phyloP scores from a whole-genome alignment of 2,329 filamentous ascomycete species.

The Dactylellina drechsleri region DNA sequence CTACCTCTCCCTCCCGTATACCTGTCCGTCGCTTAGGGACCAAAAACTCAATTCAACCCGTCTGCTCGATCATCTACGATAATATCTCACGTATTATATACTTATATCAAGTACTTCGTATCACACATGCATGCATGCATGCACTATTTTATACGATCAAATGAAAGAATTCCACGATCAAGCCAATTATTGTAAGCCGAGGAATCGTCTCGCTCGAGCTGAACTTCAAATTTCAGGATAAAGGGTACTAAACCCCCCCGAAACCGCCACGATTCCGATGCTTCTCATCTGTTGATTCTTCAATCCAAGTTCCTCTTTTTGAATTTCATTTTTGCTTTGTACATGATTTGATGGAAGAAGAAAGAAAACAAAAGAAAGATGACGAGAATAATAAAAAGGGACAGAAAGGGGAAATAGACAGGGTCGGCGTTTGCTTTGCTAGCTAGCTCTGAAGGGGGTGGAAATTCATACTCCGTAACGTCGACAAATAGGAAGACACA shows the following conservation, averaged over 20 bases:
- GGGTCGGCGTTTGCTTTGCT: conserved; percentile 36
- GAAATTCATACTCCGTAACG: conserved; percentile 39
- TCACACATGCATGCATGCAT: too few relatives aligned
- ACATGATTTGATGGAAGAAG: conserved; percentile 25
- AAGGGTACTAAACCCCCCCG: too few relatives aligned
- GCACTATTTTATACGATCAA: neutral
- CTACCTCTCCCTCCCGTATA: neutral
- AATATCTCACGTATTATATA: neutral
- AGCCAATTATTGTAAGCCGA: too few relatives aligned
- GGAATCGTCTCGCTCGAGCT: too few relatives aligned
- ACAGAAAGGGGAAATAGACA: conserved; percentile 21
- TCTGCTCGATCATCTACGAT: too few relatives aligned
- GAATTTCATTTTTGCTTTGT: conserved; percentile 47
- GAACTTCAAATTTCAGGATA: too few relatives aligned
- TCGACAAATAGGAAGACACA: conserved; percentile 17
- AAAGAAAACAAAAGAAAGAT: conserved; percentile 53
- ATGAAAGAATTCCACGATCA: neutral
- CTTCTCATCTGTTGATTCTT: neutral
- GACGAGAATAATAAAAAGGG: conserved; percentile 3
- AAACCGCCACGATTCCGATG: too few relatives aligned
- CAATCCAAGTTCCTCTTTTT: conserved; percentile 19
- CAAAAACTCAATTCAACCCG: too few relatives aligned
- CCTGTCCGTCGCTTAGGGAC: too few relatives aligned
- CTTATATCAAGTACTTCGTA: too few relatives aligned
- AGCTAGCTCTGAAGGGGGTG: conserved; percentile 31